Percentiles rank a stretch among this genome's conserved stretches.
Evolutionary conservation across 1,139 yeast species (phyloP).

Genomic region (Sugiyamaella xylanicola): DNA sequence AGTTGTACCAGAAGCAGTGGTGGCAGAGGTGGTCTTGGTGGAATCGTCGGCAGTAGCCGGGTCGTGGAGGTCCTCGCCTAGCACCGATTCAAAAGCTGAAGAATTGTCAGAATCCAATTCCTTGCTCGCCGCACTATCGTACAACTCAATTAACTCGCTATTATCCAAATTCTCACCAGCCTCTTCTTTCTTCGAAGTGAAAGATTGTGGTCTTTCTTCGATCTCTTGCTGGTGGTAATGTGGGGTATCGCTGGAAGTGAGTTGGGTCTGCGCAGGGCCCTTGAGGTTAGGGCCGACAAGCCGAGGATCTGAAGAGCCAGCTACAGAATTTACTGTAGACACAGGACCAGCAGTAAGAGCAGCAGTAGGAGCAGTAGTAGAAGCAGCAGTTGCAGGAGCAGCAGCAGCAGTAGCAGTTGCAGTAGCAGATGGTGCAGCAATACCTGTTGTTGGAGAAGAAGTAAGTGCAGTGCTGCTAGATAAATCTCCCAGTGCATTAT

Average conservation of each 20-base stretch:
- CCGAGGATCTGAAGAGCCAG: conserved; percentile 5
- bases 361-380: not conserved
- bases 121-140: conserved; percentile 3
- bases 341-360: conserved; percentile 4
- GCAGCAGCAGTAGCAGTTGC: not conserved
- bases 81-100: not conserved
- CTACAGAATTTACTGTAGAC: not conserved
- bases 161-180: no score
- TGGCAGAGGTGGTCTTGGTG: not conserved
- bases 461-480: not conserved
- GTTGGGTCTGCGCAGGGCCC: not conserved
- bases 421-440: not conserved
- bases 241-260: conserved; percentile 1
- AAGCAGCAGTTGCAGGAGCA: not conserved
- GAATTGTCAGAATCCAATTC: not conserved
- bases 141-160: conserved; percentile 6
- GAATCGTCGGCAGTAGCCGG: not conserved
- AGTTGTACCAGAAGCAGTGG: not conserved
- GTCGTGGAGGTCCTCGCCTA: no score
- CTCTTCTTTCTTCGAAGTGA: not conserved
- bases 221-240: not conserved
- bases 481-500: no score
- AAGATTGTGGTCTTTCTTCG: not conserved
- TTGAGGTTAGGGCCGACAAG: conserved; percentile 5
- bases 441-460: not conserved